Conservation (phyloP, 2,329 filamentous ascomycete species). For the Colletotrichum higginsianum region DNA sequence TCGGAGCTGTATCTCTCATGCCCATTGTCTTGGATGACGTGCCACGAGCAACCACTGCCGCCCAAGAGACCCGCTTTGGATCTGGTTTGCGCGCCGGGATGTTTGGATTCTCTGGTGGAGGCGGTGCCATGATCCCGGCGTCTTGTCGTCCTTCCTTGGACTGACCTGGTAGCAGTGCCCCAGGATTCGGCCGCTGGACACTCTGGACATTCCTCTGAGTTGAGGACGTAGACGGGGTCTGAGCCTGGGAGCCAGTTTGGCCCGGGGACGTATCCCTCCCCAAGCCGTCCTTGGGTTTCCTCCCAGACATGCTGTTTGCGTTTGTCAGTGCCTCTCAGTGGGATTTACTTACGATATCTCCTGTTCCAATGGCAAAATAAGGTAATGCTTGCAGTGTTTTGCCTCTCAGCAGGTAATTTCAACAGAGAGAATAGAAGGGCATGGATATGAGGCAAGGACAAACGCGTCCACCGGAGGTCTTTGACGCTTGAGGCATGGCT, state of each 20-base stretch:
- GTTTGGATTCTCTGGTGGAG: not conserved
- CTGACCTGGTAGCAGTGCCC: too few species aligned
- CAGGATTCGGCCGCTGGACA: not conserved
- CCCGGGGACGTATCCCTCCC: not conserved
- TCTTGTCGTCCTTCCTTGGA: not conserved
- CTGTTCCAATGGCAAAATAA: not conserved
- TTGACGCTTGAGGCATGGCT: not conserved
- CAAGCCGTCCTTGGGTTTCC: not conserved
- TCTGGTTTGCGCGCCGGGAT: not conserved
- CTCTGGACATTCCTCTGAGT: not conserved
- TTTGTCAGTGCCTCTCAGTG: not conserved
- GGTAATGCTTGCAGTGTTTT: not conserved
- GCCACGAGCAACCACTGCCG: not conserved
- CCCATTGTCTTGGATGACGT: not conserved
- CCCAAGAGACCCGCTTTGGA: not conserved
- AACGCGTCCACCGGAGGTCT: not conserved
- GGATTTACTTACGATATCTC: conserved; percentile 3
- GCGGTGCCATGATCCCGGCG: not conserved
- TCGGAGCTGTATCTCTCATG: not conserved
- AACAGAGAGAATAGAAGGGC: not conserved
- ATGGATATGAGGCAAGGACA: not conserved
- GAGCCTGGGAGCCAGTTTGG: not conserved
- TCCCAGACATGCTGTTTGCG: not conserved
- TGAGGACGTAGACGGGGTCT: not conserved
- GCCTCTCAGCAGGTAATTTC: not conserved